These are phyloP conservation scores for Aspergillus taichungensis DNA, from an alignment of 495 filamentous ascomycete species.

Conservation along the genomic window DNA sequence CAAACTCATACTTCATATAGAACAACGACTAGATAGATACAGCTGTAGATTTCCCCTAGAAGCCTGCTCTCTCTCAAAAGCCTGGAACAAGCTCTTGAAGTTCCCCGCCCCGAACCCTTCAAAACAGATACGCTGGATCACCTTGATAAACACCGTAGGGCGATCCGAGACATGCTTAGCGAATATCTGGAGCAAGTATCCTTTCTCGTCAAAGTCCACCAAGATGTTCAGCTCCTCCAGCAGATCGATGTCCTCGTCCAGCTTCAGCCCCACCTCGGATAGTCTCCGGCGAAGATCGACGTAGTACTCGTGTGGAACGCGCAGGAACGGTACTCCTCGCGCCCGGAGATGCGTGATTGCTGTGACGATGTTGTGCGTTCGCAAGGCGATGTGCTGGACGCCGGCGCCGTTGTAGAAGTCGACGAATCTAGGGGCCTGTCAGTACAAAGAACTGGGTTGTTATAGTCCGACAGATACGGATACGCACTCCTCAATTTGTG, in stretches of 20 bases:
- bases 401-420: conserved; percentile 68
- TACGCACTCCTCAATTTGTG: conserved; percentile 69
- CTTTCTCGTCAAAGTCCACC: conserved; percentile 76
- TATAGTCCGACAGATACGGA: not conserved
- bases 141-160: conserved; percentile 79
- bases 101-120: conserved; percentile 80
- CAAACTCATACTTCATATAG: not conserved
- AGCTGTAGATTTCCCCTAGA: conserved; percentile 16
- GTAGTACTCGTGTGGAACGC: conserved; percentile 66
- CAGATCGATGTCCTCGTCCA: conserved; percentile 59
- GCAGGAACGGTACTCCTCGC: conserved; percentile 71
- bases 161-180: conserved; percentile 76
- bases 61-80: conserved; percentile 76
- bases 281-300: conserved; percentile 52
- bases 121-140: conserved; percentile 73
- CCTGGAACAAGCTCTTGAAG: conserved; percentile 80
- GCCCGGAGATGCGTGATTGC: conserved; percentile 54
- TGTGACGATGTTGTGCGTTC: conserved; percentile 59
- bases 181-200: conserved; percentile 73
- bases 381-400: conserved; percentile 78
- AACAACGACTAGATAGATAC: not conserved
- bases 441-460: not conserved
- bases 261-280: conserved; percentile 26
- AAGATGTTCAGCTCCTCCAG: conserved; percentile 58
- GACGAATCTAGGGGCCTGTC: conserved; percentile 36